A percentile compares a stretch with the other conserved stretches of the same genome.
phyloP scores from a whole-genome alignment of 2,329 filamentous ascomycete genomes.

The Fusarium heterosporum region DNA sequence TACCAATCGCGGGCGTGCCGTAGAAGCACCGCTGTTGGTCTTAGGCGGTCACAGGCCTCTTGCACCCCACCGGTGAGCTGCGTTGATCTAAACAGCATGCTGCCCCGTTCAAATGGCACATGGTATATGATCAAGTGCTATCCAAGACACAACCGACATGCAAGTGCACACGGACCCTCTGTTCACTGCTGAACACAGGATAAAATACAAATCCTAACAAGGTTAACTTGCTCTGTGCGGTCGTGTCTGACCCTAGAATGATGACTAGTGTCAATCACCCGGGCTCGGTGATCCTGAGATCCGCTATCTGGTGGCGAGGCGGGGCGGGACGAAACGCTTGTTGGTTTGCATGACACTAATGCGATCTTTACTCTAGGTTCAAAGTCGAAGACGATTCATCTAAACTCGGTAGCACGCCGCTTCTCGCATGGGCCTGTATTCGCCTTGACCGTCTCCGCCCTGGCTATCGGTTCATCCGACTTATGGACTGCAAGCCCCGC shows the following conservation, averaged over 20 bases:
- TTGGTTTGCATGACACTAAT: slow-evolving; percentile 38
- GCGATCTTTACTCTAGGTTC: slow-evolving; percentile 55
- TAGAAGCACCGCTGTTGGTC: slow-evolving; percentile 14
- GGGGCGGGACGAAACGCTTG: slow-evolving; percentile 7
- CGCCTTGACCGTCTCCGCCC: slow-evolving; percentile 67
- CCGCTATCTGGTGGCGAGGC: not conserved
- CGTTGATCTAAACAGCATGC: not conserved
- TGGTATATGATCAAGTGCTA: slow-evolving; percentile 10
- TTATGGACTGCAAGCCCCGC: slow-evolving; percentile 60
- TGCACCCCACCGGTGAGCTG: slow-evolving; percentile 11
- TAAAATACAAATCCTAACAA: not conserved
- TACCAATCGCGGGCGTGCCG: slow-evolving; percentile 6
- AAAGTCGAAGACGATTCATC: slow-evolving; percentile 64
- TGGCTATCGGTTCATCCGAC: slow-evolving; percentile 66
- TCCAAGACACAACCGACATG: slow-evolving; percentile 10
- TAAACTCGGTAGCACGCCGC: slow-evolving; percentile 51
- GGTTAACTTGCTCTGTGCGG: not conserved
- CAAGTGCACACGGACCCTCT: slow-evolving; percentile 3
- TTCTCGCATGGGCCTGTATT: slow-evolving; percentile 69
- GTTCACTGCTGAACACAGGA: slow-evolving; percentile 8
- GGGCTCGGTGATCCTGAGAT: not conserved
- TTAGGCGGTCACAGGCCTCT: slow-evolving; percentile 1
- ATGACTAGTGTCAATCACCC: slow-evolving; percentile 1
- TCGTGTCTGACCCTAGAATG: not conserved
- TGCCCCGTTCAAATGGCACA: slow-evolving; percentile 13